Evolutionary conservation across 2,329 filamentous ascomycete species (phyloP), one percentile per base, ranked within the genome.

Genomic region (Aureobasidium sp.): DNA sequence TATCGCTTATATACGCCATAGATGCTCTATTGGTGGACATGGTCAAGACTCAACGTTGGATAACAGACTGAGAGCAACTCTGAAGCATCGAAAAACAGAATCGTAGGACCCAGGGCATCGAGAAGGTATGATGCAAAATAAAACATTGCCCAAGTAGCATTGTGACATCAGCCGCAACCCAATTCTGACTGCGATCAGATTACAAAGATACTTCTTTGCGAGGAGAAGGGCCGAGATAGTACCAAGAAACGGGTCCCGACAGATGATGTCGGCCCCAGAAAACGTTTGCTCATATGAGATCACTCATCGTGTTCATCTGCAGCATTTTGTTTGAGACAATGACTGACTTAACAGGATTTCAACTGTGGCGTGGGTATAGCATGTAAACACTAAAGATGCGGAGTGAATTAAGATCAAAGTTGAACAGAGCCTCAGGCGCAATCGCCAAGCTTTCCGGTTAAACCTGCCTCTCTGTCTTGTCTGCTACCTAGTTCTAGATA

Each of bases 111-210:
- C 41, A 13, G 17, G 32, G 13, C 34, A 15, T 34, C 8, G 20
- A 37, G 4, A 3, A 37, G 29, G 10, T 53, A 53, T 53, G 50
- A 53, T 53, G 50, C 50, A 53, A 41, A 41, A 26, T 29, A 53
- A 36, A 53, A 39, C 50, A 13, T 23, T 12, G 37, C 50, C 17
- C 13, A 15, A 26, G 8, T 39, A 13, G 50, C 50, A 39, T 20
- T 53, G 50, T 53, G 50, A 53, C 50, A 53, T 53, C 47, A 53
- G 27, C 12, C 34, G 34, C 23, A 53, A 53, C 50, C 20, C 20
- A 41, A 41, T 37, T 53, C 26, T 39, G 12, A 53, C 41, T 26
- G 20, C 20, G 50, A 17, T 5, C 23, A 12, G 50, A 53, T 53
- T 53, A 53, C 50, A 53, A 53, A 41, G 50, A 39, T 37, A 17